These are phyloP conservation scores for Blastobotrys capitulatus DNA, from an alignment of 1,139 yeast genomes.

Conservation along the genomic window DNA sequence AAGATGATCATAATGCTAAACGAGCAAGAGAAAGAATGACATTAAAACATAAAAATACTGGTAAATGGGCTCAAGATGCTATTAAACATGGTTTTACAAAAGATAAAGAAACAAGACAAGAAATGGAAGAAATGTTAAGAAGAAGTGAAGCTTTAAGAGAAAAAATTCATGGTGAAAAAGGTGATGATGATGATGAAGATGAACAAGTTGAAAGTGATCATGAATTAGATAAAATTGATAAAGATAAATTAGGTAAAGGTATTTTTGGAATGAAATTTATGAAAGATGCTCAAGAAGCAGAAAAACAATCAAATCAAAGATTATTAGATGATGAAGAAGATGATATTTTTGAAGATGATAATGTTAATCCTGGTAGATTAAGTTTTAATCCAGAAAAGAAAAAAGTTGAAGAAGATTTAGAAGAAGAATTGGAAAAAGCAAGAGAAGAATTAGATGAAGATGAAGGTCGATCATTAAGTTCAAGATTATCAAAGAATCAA, in stretches of 20 bases:
- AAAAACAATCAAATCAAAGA: constrained; percentile 44
- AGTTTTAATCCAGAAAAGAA: constrained; percentile 69
- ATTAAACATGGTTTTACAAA: constrained; percentile 85
- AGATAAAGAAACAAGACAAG: constrained; percentile 76
- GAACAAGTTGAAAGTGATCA: constrained; percentile 36
- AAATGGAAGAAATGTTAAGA: constrained; percentile 89
- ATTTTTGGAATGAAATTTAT: constrained; percentile 91
- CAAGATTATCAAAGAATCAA: constrained; percentile 9
- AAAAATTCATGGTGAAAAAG: constrained; percentile 66
- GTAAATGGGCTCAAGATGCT: constrained; percentile 86
- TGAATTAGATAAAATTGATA: constrained; percentile 34
- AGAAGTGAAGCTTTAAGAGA: constrained; percentile 75
- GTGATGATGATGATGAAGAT: constrained; percentile 43
- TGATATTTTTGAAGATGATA: constrained; percentile 33
- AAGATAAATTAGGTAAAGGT: constrained; percentile 64
- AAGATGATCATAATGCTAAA: constrained; percentile 60
- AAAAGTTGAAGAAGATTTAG: constrained; percentile 39
- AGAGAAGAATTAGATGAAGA: constrained; percentile 46
- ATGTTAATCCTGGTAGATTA: constrained; percentile 69
- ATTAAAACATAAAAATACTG: constrained; percentile 76
- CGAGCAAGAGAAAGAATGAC: constrained; percentile 93
- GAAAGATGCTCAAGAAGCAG: constrained; percentile 71
- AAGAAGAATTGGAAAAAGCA: constrained; percentile 29
- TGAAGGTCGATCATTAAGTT: constrained; percentile 41
- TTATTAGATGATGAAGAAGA: constrained; percentile 25